Conservation (phyloP, 1,284 basidiomycete species). For the Singerocomus rubriflavus region DNA sequence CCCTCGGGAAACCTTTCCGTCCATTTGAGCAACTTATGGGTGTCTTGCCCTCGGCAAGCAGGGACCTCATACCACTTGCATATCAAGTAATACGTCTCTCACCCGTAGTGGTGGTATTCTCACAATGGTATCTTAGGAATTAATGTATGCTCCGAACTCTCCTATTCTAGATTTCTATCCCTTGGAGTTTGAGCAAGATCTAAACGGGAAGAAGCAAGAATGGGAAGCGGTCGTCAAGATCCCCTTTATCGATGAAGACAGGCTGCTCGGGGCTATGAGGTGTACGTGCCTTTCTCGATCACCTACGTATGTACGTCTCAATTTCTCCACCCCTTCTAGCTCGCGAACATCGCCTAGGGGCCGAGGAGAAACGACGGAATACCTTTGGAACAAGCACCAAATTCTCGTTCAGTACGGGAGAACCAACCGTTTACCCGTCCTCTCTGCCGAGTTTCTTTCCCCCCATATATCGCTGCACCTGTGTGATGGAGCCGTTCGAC, state of each 20-base stretch:
- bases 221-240: conserved; percentile 99
- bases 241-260: conserved; percentile 90
- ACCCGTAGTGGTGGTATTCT: background rate
- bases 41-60: conserved; percentile 89
- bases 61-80: conserved; percentile 81
- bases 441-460: conserved; percentile 96
- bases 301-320: background rate
- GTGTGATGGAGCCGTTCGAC: conserved; percentile 76
- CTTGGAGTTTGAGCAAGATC: conserved; percentile 83
- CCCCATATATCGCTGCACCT: conserved; percentile 79
- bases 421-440: conserved; percentile 76
- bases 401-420: conserved; percentile 71
- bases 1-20: conserved; percentile 86
- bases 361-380: conserved; percentile 81
- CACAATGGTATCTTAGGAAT: conserved; percentile 50
- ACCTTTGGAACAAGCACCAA: conserved; percentile 74
- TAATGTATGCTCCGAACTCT: conserved; percentile 87
- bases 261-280: conserved; percentile 81
- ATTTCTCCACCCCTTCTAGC: conserved; percentile 39
- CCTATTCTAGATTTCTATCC: conserved; percentile 97
- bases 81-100: conserved; percentile 60
- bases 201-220: conserved; percentile 98
- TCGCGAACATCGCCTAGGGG: conserved; percentile 73
- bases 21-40: conserved; percentile 99
- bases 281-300: conserved; percentile 42